phyloP scores from a whole-genome alignment of 2,329 filamentous ascomycete species.

The Botrytis pseudocinerea region DNA sequence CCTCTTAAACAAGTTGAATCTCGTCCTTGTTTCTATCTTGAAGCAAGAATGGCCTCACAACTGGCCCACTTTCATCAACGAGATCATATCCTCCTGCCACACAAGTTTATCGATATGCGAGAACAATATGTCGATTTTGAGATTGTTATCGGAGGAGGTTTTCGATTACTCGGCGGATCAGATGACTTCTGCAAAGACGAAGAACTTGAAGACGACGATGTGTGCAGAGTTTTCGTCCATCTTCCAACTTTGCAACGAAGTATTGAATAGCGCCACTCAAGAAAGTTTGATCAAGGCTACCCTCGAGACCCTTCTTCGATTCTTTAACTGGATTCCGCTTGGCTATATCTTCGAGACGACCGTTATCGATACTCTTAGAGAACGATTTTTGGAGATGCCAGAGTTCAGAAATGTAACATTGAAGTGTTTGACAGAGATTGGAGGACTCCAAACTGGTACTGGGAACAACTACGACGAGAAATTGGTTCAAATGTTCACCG shows the following conservation, averaged over 20 bases:
- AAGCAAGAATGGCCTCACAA: conserved; percentile 99
- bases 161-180: conserved; percentile 99
- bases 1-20: conserved; percentile 95
- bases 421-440: conserved; percentile 96
- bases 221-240: conserved; percentile 98
- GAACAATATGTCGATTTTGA: conserved; percentile 99
- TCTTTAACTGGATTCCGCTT: conserved; percentile 98
- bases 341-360: conserved; percentile 99
- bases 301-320: conserved; percentile 89
- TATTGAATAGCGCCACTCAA: conserved; percentile 86
- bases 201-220: conserved; percentile 97
- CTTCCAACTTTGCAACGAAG: conserved; percentile 95
- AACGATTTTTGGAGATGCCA: conserved; percentile 85
- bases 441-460: conserved; percentile 80
- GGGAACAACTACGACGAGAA: conserved; percentile 86
- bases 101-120: conserved; percentile 96
- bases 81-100: conserved; percentile 95
- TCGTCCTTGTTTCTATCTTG: conserved; percentile 93
- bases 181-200: conserved; percentile 98
- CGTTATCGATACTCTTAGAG: conserved; percentile 91
- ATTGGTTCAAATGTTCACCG: conserved; percentile 97
- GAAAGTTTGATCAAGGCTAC: conserved; percentile 93
- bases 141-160: conserved; percentile 93
- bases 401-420: conserved; percentile 97
- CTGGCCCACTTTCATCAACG: conserved; percentile 99